Base-by-base conservation (phyloP, 495 filamentous ascomycete genomes). In the Penicillium salamii region DNA sequence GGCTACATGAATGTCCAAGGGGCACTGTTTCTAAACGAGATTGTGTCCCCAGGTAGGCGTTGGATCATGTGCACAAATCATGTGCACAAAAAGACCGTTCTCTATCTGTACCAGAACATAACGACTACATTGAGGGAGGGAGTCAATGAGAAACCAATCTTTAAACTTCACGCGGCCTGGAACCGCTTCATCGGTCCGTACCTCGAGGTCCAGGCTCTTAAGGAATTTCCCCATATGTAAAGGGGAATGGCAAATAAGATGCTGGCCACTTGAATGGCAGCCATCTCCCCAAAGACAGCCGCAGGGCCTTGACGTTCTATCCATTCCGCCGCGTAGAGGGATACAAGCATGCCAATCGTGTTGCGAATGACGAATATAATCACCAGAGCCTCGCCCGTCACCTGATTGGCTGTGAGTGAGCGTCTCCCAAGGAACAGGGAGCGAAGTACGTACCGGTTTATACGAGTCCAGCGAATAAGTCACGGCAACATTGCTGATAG, bases 181-280 rank as follows among this genome's bases (percentile, higher is more conserved):
- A 59, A 65, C 33, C 62, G 54, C 46, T 62, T 66, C 61, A 68
- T 65, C 4, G 65, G 62, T 8, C 65, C 65, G 61, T 68, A 66
- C 8, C 37, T n/a, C 1, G 43, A 52, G 1, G 62, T 66, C 2
- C 54, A 55, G 8, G 35, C 46, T 13, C 62, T 39, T 20, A 68
- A 24, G 6, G 46, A 31, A 7, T 19, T 24, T 2, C 65, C 65
- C 50, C 54, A 60, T 19, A 59, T 46, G 29, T 62, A 68, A 14
- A 68, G 19, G 0, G 62, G 65, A 17, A 66, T 48, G 1, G 65
- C 58, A 11, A 57, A 47, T n/a, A 62, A 32, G n/a, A 66, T 32
- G 39, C 56, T 62, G 1, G 52, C 54, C 0, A 55, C 56, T 26
- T 66, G 54, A n/a, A 68, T 66, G 0, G 60, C 62, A 13, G 53